phyloP scores from a whole-genome alignment of 1,139 yeast species.

The Lodderomyces oxycetoniae region DNA sequence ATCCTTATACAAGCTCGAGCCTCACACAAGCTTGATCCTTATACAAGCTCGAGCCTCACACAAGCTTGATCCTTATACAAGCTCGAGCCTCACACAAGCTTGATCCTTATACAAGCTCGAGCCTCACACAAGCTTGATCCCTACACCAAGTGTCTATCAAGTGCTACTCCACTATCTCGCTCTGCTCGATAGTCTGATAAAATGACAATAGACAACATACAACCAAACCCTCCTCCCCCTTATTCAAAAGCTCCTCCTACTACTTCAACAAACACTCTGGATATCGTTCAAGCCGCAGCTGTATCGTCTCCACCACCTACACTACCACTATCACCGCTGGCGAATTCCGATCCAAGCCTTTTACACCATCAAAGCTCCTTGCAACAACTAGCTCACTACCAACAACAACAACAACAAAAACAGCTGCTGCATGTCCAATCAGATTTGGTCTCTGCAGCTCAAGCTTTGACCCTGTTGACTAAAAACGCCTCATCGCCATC shows the following conservation, averaged over 20 bases:
- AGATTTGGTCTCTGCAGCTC: conserved; percentile 6
- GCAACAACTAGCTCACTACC: conserved; percentile 1
- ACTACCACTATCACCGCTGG: conserved; percentile 2
- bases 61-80: no score
- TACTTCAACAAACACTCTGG: conserved; percentile 2
- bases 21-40: no score
- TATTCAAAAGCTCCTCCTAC: conserved; percentile 8
- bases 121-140: no score
- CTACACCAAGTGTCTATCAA: no score
- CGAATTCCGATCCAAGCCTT: conserved; percentile 1
- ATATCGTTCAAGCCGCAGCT: conserved; percentile 1
- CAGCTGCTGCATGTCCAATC: conserved; percentile 5
- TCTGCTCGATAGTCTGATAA: no score
- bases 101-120: no score
- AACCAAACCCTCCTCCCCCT: conserved; percentile 8
- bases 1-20: no score
- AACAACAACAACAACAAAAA: conserved; percentile 5
- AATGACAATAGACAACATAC: conserved; percentile 15
- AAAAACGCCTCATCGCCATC: conserved; percentile 24
- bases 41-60: no score
- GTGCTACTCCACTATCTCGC: no score
- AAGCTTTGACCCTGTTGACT: conserved; percentile 43
- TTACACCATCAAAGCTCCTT: not conserved
- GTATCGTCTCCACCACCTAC: not conserved
- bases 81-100: no score